Evolutionary conservation across 2,329 filamentous ascomycete species (phyloP).

Genomic region (Exophiala alcalophila): DNA sequence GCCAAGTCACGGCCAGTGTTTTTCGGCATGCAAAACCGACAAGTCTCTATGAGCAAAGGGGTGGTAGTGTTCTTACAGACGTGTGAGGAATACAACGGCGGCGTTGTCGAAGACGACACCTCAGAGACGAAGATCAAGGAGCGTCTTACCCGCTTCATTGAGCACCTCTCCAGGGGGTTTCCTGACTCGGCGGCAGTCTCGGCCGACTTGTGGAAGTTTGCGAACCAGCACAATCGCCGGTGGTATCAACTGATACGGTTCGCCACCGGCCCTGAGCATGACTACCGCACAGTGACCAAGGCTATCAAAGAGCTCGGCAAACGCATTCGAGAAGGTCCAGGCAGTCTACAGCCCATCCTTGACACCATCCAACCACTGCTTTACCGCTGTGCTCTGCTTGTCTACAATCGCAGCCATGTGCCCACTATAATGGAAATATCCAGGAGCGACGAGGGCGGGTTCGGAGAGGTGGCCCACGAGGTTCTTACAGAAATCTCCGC

Average conservation of each 20-base stretch:
- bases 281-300: constrained; percentile 86
- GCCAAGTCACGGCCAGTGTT: constrained; percentile 78
- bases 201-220: constrained; percentile 82
- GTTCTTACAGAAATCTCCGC: constrained; percentile 89
- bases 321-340: constrained; percentile 66
- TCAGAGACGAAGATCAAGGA: constrained; percentile 65
- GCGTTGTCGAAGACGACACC: constrained; percentile 68
- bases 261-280: constrained; percentile 77
- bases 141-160: constrained; percentile 68
- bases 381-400: constrained; percentile 76
- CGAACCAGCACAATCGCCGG: constrained; percentile 83
- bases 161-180: constrained; percentile 69
- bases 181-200: constrained; percentile 71
- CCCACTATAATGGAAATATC: constrained; percentile 85
- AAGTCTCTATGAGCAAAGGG: constrained; percentile 69
- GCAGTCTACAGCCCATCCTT: constrained; percentile 52
- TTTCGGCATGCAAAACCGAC: constrained; percentile 77
- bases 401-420: constrained; percentile 94
- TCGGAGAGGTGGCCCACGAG: constrained; percentile 79
- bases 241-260: constrained; percentile 87
- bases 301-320: constrained; percentile 88
- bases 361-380: constrained; percentile 80
- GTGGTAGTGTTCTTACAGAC: constrained; percentile 72
- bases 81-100: constrained; percentile 89
- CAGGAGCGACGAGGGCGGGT: constrained; percentile 73